Conservation (phyloP, 148 eudicot genomes). For the Agrostemma githago region DNA sequence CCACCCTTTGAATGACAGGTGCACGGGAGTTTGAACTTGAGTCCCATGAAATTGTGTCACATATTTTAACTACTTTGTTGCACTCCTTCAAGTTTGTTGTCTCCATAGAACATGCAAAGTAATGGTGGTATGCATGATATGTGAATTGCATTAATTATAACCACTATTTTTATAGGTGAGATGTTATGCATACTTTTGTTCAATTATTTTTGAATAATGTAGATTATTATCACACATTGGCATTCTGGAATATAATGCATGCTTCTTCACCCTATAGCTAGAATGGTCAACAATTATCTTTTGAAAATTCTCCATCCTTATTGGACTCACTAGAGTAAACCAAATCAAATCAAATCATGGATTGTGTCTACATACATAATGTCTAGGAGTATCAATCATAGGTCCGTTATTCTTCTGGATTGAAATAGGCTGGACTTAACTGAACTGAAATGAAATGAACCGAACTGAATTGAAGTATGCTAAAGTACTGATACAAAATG, state of each 20-base stretch:
- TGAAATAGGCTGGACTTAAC: too few species aligned
- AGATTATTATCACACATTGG: background rate
- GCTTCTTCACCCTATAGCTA: background rate
- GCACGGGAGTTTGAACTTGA: too few species aligned
- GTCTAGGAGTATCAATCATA: background rate
- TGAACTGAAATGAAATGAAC: too few species aligned
- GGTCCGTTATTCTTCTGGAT: too few species aligned
- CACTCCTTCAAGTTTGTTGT: background rate
- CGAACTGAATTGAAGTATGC: too few species aligned
- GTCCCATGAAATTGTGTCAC: too few species aligned
- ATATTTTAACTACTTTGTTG: too few species aligned
- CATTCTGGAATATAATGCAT: background rate
- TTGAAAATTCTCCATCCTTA: conserved; percentile 13
- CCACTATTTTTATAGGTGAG: conserved; percentile 17
- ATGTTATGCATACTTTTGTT: background rate
- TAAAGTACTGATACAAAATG: too few species aligned
- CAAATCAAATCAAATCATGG: background rate
- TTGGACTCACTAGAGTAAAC: conserved; percentile 9
- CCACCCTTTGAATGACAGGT: too few species aligned
- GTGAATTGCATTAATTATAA: background rate
- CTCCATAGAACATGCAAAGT: conserved; percentile 8
- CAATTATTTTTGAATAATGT: conserved; percentile 8
- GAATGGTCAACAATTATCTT: conserved; percentile 9
- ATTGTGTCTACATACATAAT: background rate
- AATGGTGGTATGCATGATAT: background rate